Evolutionary conservation across 2,329 filamentous ascomycete genomes (phyloP).

Genomic region (Fusarium sp.): DNA sequence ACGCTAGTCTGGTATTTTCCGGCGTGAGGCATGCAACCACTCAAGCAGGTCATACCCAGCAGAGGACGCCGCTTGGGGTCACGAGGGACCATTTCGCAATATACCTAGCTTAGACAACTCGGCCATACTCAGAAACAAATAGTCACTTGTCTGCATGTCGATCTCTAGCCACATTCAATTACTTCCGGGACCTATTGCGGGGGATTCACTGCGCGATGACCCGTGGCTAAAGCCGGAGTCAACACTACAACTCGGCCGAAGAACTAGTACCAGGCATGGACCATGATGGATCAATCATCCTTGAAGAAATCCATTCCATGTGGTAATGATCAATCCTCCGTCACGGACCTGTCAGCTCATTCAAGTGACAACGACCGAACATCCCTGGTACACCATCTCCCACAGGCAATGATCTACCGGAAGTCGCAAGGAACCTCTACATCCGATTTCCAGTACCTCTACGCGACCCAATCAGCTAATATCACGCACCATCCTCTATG

Average conservation of each 20-base stretch:
- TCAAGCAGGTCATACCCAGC: neutral
- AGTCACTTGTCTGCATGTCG: neutral
- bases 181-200: neutral
- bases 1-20: neutral
- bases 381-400: neutral
- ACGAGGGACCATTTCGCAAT: neutral
- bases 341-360: neutral
- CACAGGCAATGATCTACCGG: neutral
- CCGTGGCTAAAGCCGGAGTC: neutral
- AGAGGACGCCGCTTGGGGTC: neutral
- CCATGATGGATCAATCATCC: neutral
- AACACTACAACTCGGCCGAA: neutral
- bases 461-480: neutral
- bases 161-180: neutral
- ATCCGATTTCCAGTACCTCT: neutral
- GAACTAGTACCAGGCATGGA: neutral
- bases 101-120: no score
- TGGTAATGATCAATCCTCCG: neutral
- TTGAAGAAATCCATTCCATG: neutral
- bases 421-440: neutral
- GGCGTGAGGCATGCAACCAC: neutral
- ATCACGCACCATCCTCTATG: neutral
- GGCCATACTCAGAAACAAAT: neutral
- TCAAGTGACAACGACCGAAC: neutral
- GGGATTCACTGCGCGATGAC: neutral